Evolutionary conservation across 2,329 filamentous ascomycete genomes (phyloP), one percentile per base, ranked within the genome.

Genomic region (Sporothrix dimorphospora): DNA sequence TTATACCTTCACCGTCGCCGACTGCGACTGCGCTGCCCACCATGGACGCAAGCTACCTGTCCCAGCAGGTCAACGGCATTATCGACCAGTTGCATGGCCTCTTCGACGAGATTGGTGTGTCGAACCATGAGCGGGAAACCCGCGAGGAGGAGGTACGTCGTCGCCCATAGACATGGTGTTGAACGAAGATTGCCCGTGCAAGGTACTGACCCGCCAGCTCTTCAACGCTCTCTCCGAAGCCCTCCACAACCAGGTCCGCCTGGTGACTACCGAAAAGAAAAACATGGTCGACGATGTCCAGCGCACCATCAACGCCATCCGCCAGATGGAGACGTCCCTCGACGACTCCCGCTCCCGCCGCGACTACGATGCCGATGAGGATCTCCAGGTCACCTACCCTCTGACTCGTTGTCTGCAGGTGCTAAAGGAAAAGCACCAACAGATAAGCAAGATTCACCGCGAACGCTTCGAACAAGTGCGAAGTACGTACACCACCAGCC

Each of bases 71-170:
- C 83, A 96, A 94, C 77, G 94, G 89, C 78, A 98, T 97, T 79
- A 94, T 98, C 80, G 90, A 89, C 81, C 94, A 98, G 83, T 88
- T 99, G 74, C 95, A 98, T 82, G 92, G 92, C 76, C 88, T 98
- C 72, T 99, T 98, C 79, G 96, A 99, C 81, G 95, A 99, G 80
- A 99, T 99, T 79, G 96, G 96, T 73, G 92, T 99, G n/a, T 89
- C 95, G 38, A 90, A 85, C 78, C 94, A 97, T 89, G 96, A 98
- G 81, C 92, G 96, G 79, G 94, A 98, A 80, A 87, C 89, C 67
- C 88, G 96, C 78, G 95, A 98, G 80, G 89, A 93, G 80, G 94
- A 98, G 90, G 94, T 97, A 84, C 68, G 11, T 16, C 68, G 7
- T n/a, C 1, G 11, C 2, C 6, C 21, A 21, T 12, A 9, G 6